Evolutionary conservation across 2,329 filamentous ascomycete species (phyloP), one percentile per base, ranked within the genome.

Genomic region (Trichoderma aggressivum): DNA sequence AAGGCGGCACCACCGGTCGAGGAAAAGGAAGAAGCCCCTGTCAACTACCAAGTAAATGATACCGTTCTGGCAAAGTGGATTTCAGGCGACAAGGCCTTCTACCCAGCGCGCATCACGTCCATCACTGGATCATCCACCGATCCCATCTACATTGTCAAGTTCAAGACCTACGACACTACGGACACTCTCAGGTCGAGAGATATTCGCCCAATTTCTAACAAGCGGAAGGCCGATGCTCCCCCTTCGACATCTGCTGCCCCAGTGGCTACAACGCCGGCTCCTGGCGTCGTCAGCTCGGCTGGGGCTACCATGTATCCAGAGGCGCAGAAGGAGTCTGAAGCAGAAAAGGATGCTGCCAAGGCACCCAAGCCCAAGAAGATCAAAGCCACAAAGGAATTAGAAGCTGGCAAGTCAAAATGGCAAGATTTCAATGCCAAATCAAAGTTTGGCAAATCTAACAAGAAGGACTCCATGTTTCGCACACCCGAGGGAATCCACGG

Each of bases 381-480:
- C 79, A 96, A 94, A 82, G 93, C 94, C 63, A 96, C 91, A 73
- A 96, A 94, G 80, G 93, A 97, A 79, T 87, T 98, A 28, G 95
- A 98, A 83, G 92, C 90, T 74, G 91, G 92, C 78, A 97, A 97
- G 85, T 92, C 84, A 78, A 97, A 96, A 79, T 99, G 96, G 96
- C 92, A 98, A 79, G 93, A 97, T 74, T 99, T 97, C 81, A 92
- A 90, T 74, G 86, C 87, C 78, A 97, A 97, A 80, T 88, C 86
- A 60, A 94, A 93, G 79, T 84, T 89, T 74, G 88, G 85, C 74
- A 91, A 91, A 80, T 75, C 83, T 5, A 82, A 83, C 55, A 95
- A 95, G 84, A 97, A 97, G 83, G 93, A 97, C 62, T 97, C 94
- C 86, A 98, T 98, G 94, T 98, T 98, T 80, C 90, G 94, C 60